Percentiles rank a stretch among this genome's conserved stretches.
Conservation (phyloP, 371 early-diverging fungal species). For the Dinochytrium kinnereticum region DNA sequence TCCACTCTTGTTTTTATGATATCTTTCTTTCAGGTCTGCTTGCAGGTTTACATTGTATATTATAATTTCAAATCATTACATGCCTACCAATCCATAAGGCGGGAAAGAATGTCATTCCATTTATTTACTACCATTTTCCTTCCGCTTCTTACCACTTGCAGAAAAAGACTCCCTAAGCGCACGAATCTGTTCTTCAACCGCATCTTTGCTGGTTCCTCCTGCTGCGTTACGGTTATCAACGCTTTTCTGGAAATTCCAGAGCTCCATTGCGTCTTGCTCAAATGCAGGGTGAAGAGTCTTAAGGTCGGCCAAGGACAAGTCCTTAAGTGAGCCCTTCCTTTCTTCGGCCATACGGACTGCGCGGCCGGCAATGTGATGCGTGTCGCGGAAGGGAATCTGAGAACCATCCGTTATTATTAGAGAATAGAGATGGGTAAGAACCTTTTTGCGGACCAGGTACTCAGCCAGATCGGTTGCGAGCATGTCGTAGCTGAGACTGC, state of each 20-base stretch:
- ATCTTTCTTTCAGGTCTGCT: no score
- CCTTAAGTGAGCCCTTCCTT: constrained; percentile 67
- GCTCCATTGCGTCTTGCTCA: constrained; percentile 73
- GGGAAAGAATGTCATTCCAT: no score
- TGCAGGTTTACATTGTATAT: no score
- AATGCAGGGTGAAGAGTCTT: constrained; percentile 83
- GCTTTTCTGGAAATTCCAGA: constrained; percentile 88
- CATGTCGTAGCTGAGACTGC: constrained; percentile 87
- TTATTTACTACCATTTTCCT: no score
- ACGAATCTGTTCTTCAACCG: constrained; percentile 81
- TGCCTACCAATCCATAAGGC: no score
- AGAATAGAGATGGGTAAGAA: constrained; percentile 20
- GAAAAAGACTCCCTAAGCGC: not conserved
- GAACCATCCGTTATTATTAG: constrained; percentile 8
- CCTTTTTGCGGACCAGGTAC: constrained; percentile 79
- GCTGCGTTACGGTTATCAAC: constrained; percentile 85
- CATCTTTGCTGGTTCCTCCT: constrained; percentile 86
- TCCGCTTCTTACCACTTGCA: no score
- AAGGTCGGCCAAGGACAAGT: constrained; percentile 76
- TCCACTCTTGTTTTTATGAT: no score
- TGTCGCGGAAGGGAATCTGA: constrained; percentile 96
- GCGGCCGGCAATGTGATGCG: constrained; percentile 96
- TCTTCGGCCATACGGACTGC: constrained; percentile 93
- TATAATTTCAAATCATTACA: no score
- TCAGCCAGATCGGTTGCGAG: constrained; percentile 97